Evolutionary conservation across 805 yeast genomes (phyloP).

Genomic region (Suhomyces vadensis): DNA sequence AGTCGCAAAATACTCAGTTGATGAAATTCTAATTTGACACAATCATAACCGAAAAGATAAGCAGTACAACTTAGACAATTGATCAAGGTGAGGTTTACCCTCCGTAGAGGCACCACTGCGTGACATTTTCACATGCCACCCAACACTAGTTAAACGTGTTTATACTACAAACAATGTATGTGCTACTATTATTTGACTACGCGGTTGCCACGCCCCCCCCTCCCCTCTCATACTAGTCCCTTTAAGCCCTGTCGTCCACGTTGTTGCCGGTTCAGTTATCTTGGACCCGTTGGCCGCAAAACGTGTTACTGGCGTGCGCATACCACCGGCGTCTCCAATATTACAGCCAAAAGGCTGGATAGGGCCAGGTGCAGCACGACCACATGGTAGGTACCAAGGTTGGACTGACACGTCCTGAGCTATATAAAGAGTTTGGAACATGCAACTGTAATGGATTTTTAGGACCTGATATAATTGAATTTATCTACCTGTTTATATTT

Average conservation of each 20-base stretch:
- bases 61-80: no score
- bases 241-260: conserved; percentile 5
- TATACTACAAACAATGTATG: neutral
- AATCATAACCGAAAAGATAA: no score
- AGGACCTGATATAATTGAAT: no score
- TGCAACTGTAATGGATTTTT: neutral
- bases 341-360: neutral
- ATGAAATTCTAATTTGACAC: neutral
- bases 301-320: conserved; percentile 6
- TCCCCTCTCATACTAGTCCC: neutral
- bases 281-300: conserved; percentile 3
- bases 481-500: neutral
- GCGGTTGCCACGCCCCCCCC: conserved; percentile 3
- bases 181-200: neutral
- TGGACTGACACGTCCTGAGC: neutral
- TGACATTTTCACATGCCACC: conserved; percentile 2
- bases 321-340: neutral
- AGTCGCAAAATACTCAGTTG: no score
- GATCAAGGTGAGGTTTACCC: no score
- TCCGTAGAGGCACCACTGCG: no score
- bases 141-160: neutral
- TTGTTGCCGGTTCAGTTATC: neutral
- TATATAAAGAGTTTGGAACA: neutral
- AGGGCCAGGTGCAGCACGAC: conserved; percentile 2
- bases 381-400: neutral